These are phyloP conservation scores for Penicillium arizonense DNA, from an alignment of 495 filamentous ascomycete genomes.

Conservation along the genomic window DNA sequence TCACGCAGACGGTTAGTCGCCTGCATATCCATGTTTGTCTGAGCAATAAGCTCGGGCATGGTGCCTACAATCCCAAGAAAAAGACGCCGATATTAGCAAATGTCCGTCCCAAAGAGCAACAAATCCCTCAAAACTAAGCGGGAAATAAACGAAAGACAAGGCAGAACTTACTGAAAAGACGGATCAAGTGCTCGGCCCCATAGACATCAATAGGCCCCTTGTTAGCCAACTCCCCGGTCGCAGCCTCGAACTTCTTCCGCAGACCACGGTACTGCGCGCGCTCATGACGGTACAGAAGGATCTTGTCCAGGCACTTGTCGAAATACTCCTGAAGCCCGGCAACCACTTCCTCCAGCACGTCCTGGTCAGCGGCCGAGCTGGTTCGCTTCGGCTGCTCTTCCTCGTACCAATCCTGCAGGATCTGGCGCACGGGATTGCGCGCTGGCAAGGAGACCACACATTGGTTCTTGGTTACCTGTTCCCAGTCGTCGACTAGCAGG, in stretches of 20 bases:
- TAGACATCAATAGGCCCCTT: constrained; percentile 78
- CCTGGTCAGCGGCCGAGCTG: constrained; percentile 58
- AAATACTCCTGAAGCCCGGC: constrained; percentile 88
- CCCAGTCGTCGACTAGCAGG: constrained; percentile 96
- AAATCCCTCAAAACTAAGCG: neutral
- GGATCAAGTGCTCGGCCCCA: constrained; percentile 85
- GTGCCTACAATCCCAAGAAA: constrained; percentile 55
- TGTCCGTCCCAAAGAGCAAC: neutral
- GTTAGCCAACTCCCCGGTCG: constrained; percentile 55
- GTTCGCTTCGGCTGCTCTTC: constrained; percentile 66
- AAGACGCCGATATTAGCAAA: constrained; percentile 10
- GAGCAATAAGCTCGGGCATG: constrained; percentile 89
- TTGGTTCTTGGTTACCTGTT: constrained; percentile 93
- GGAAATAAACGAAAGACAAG: neutral
- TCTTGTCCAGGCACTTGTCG: constrained; percentile 77
- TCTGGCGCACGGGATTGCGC: constrained; percentile 67
- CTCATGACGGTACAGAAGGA: constrained; percentile 91
- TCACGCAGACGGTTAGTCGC: constrained; percentile 83
- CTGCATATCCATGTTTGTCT: constrained; percentile 96
- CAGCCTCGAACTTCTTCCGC: constrained; percentile 57
- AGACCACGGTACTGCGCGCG: constrained; percentile 78
- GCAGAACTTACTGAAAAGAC: constrained; percentile 73
- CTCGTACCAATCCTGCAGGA: constrained; percentile 74
- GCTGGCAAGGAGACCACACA: constrained; percentile 82
- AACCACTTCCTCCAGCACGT: constrained; percentile 86